Evolutionary conservation across 108 stramenopile genomes (phyloP), one percentile per base, ranked within the genome.

Genomic region (Cyclotella kingstonii): DNA sequence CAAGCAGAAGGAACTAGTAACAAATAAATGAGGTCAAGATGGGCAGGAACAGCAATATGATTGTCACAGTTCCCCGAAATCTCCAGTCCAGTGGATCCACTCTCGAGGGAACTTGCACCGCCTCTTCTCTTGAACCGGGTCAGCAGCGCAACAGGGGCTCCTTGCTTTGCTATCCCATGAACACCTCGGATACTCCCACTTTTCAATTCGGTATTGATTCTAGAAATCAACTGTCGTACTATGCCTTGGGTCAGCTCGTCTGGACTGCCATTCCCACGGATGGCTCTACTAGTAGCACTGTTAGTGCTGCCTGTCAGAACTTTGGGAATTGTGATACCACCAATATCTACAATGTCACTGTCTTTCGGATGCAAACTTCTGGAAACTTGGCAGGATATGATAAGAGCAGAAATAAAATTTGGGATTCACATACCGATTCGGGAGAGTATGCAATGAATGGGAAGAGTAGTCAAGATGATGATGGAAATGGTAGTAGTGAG

Each of bases 301-400:
- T 53, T 26, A 61, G 50, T 11, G 10, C 51, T n/a, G 63, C 50
- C 6, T 64, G 63, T 28, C 28, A 52, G 40, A 41, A 31, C 42
- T 54, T 44, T 31, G 51, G 51, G 2, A 27, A 22, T 7, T 56
- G 55, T 39, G 40, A 42, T 36, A 54, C 15, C 2, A 18, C 14
- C 15, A 38, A 30, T 7, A 2, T n/a, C 25, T 15, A 15, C 4
- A 0, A 51, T 27, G 17, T 53, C 40, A 11, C 2, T 0, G 28
- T 64, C 25, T 22, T 52, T 12, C 39, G 63, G 2, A 29, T 64
- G 30, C 51, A 52, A 31, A 52, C n/a, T 29, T 5, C 30, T 9
- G 66, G 66, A 5, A 45, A 31, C 15, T 40, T 66, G 10, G 66
- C 17, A 8, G 66, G 66, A 19, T 66, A 54, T 38, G 66, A 66